These are phyloP conservation scores for Geranium incanum DNA, from an alignment of 441 rosid species.

Conservation along the genomic window DNA sequence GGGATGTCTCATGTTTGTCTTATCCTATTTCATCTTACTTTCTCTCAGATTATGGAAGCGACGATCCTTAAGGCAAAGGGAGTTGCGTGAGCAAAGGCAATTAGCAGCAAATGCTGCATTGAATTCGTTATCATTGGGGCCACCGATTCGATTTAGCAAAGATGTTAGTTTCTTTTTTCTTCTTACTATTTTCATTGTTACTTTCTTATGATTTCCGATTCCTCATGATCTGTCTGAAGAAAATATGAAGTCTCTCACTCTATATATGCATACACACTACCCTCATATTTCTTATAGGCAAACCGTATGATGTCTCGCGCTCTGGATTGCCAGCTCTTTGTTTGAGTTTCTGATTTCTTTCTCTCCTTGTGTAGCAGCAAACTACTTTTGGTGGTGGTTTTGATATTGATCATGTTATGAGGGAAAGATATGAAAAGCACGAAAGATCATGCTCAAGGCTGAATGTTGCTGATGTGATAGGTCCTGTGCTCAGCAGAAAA, in stretches of 20 bases:
- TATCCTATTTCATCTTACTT: constrained; percentile 19
- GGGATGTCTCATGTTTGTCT: background rate
- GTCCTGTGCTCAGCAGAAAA: constrained; percentile 39
- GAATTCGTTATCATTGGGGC: constrained; percentile 66
- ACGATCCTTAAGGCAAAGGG: constrained; percentile 50
- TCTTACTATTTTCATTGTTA: background rate
- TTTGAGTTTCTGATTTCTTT: constrained; percentile 11
- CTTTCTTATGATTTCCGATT: background rate
- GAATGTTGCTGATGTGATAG: constrained; percentile 70
- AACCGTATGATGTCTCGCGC: background rate
- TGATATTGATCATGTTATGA: constrained; percentile 61
- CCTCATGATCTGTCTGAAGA: background rate
- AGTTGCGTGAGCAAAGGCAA: constrained; percentile 58
- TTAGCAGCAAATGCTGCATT: constrained; percentile 66
- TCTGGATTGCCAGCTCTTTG: background rate
- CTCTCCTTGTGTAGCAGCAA: constrained; percentile 37
- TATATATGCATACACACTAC: too few species aligned
- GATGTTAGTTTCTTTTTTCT: constrained; percentile 42
- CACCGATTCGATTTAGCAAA: constrained; percentile 48
- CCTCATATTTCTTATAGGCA: constrained; percentile 6
- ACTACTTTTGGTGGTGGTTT: constrained; percentile 33
- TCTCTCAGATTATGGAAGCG: constrained; percentile 74
- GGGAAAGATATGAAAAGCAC: constrained; percentile 52
- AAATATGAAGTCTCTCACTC: background rate
- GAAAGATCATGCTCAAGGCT: constrained; percentile 71